Evolutionary conservation across 306 rosid species (phyloP).

Genomic region (Pterocarpus macrocarpus): DNA sequence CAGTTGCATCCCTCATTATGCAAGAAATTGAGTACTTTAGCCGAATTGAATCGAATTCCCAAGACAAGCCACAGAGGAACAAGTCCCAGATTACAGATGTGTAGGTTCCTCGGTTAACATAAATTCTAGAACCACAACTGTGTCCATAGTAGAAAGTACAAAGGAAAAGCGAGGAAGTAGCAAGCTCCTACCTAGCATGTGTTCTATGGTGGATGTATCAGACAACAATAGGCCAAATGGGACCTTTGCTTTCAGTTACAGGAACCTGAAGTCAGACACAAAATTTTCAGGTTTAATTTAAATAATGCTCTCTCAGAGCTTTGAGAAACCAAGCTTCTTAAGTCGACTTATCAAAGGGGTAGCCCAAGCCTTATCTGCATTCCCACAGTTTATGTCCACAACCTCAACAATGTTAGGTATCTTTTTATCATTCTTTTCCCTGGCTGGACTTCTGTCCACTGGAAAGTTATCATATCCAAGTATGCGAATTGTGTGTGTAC

Average conservation of each 20-base stretch:
- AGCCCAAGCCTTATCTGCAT: slow-evolving; percentile 77
- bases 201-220: slow-evolving; percentile 73
- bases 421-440: slow-evolving; percentile 72
- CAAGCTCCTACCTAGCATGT: slow-evolving; percentile 69
- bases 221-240: slow-evolving; percentile 57
- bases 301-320: slow-evolving; percentile 78
- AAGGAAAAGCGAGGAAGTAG: slow-evolving; percentile 66
- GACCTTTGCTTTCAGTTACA: slow-evolving; percentile 63
- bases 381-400: slow-evolving; percentile 67
- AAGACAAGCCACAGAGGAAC: slow-evolving; percentile 49
- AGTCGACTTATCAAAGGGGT: slow-evolving; percentile 75
- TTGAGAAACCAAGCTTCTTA: slow-evolving; percentile 85
- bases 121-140: slow-evolving; percentile 50
- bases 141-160: slow-evolving; percentile 51
- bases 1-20: slow-evolving; percentile 72
- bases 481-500: slow-evolving; percentile 69
- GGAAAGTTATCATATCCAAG: slow-evolving; percentile 61
- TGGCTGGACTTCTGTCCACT: slow-evolving; percentile 57
- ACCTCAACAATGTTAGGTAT: slow-evolving; percentile 72
- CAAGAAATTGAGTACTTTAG: slow-evolving; percentile 74
- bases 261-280: slow-evolving; percentile 68
- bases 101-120: slow-evolving; percentile 51
- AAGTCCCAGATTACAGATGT: slow-evolving; percentile 45
- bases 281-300: slow-evolving; percentile 57
- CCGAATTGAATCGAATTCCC: slow-evolving; percentile 53